Base-by-base conservation (phyloP, 2,329 filamentous ascomycete genomes). In the Sporothrix protearum region DNA sequence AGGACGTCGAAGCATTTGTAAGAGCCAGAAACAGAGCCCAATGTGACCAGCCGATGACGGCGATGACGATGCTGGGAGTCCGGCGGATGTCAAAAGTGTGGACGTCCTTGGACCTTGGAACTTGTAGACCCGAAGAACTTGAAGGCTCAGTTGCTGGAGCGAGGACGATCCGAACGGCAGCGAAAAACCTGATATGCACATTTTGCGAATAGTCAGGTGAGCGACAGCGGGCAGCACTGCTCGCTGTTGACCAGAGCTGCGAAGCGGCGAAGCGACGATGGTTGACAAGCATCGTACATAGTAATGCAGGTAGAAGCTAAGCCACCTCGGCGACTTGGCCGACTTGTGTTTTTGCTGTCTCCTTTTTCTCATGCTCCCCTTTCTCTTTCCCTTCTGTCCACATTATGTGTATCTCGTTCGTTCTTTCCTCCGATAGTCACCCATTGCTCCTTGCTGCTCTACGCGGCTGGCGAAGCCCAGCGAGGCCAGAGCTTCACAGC, bases 221-320 rank as follows among this genome's bases (percentile, higher is more conserved):
- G 57, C 57, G 57, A 63, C 22, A 63, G 57, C 33, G 33, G 57
- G 19, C 57, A 63, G 33, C 33, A 61, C 57, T 25, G 33, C 57
- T n/a, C 57, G 33, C 25, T 63, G 57, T 39, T 33, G 30, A 39
- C 36, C 30, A 19, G 57, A 61, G 30, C 57, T 39, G 57, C 16
- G 57, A 61, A 14, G 57, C 57, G 42, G 42, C n/a, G n/a, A 42
- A 39, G n/a, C 25, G 12, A 39, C 12, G 36, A 25, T 25, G 57
- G 55, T 22, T 39, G 22, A 14, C 12, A 9, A 14, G 57, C 2
- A 36, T 61, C 19, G 30, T 36, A 9, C 42, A 61, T 19, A n/a
- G 10, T 14, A 42, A 39, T 12, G 28, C 25, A 12, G 9, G n/a
- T 9, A 25, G 8, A 53, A 28, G 3, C 12, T n/a, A 64, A 5